Evolutionary conservation across 2,329 filamentous ascomycete species (phyloP).

Genomic region (Coniochaeta hoffmannii): DNA sequence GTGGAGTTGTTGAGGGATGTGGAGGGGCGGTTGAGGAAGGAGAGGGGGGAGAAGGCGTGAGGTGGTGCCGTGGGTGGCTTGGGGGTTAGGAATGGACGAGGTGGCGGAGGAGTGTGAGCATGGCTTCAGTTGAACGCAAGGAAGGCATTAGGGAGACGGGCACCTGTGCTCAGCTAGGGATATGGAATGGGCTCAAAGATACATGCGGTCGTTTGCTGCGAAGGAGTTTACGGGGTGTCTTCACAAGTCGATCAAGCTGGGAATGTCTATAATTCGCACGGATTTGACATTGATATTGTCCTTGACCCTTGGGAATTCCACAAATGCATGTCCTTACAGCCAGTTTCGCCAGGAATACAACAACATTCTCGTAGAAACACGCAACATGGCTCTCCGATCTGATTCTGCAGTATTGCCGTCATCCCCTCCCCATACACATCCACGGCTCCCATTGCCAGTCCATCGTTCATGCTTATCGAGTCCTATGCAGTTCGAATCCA

Average conservation of each 20-base stretch:
- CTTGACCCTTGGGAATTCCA: too few relatives aligned
- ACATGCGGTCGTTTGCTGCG: background rate
- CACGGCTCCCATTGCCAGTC: too few relatives aligned
- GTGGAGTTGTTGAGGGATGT: slow-evolving; percentile 57
- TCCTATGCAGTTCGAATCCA: background rate
- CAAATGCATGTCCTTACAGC: background rate
- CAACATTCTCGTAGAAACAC: background rate
- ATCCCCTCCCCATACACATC: too few relatives aligned
- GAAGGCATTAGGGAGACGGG: background rate
- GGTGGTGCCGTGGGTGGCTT: background rate
- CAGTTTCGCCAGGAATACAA: background rate
- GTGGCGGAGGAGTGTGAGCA: too few relatives aligned
- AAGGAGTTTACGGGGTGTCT: background rate
- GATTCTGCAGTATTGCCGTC: too few relatives aligned
- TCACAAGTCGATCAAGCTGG: background rate
- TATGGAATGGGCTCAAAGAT: too few relatives aligned
- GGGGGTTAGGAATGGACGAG: background rate
- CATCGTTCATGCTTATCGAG: slow-evolving; percentile 1
- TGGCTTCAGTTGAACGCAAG: background rate
- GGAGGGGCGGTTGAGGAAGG: slow-evolving; percentile 35
- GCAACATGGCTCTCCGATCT: background rate
- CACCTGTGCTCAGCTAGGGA: background rate
- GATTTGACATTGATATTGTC: too few relatives aligned
- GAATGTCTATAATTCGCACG: too few relatives aligned
- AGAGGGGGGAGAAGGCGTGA: slow-evolving; percentile 20